Evolutionary conservation across 805 yeast species (phyloP).

Genomic region (Nakazawaea pomicola): DNA sequence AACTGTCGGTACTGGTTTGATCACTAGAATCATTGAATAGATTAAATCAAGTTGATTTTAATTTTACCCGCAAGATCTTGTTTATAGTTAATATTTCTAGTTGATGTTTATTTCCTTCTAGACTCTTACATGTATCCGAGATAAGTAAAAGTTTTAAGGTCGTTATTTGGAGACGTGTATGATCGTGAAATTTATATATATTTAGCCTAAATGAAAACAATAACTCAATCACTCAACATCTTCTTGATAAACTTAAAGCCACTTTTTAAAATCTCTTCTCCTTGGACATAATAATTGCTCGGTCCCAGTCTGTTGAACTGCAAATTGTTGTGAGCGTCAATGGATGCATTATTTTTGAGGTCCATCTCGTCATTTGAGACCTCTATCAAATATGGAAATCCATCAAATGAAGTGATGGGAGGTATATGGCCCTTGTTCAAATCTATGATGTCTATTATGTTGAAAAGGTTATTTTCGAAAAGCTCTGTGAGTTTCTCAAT

Average conservation of each 20-base stretch:
- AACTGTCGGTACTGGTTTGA: conserved; percentile 98
- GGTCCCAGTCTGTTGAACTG: conserved; percentile 16
- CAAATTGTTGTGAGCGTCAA: conserved; percentile 6
- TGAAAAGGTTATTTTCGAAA: conserved; percentile 36
- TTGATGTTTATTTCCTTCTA: neutral
- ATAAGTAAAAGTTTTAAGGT: no score
- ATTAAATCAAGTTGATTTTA: neutral
- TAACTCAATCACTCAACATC: conserved; percentile 12
- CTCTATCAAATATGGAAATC: conserved; percentile 52
- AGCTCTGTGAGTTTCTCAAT: conserved; percentile 25
- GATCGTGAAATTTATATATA: no score
- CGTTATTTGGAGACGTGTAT: no score
- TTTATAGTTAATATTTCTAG: conserved; percentile 4
- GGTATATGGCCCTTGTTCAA: conserved; percentile 64
- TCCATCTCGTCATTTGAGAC: conserved; percentile 15
- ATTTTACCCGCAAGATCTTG: neutral
- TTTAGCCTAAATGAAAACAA: no score
- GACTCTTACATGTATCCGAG: no score
- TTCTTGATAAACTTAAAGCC: conserved; percentile 37
- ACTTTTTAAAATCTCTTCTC: conserved; percentile 26
- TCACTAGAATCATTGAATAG: conserved; percentile 83
- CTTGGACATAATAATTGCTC: conserved; percentile 14
- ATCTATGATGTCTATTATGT: conserved; percentile 51
- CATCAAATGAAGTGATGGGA: conserved; percentile 65
- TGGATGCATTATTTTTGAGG: neutral